Evolutionary conservation across 192 early-diverging fungal genomes (phyloP), one percentile per base, ranked within the genome.

Genomic region (Mycoemilia scoparia): DNA sequence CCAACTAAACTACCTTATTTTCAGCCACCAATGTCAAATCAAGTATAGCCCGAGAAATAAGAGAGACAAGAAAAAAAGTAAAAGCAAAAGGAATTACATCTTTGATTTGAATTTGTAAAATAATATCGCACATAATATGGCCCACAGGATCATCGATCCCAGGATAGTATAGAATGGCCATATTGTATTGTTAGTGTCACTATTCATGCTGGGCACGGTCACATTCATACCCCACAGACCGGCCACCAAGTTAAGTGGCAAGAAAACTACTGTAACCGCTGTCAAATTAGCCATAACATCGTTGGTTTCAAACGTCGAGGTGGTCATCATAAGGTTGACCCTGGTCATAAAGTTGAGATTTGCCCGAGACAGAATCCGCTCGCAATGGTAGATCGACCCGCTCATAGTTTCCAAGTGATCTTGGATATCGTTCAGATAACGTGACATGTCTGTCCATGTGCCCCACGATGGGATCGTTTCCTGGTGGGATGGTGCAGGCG

Each of bases 281-380:
- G 56, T 52, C 49, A 52, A 49, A 31, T 59, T 49, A 25, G 56
- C 52, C 2, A 50, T 50, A 29, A 59, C 45, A 41, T 52, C 41
- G 32, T 59, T 59, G 21, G 56, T 59, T 3, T 49, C 52, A 23
- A 52, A 52, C 6, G 62, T 70, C 18, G 71, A 66, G 39, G 74
- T 61, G 4, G 76, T 78, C 49, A 87, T 66, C 45, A 86, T 83
- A 13, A 89, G 71, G 16, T 69, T 72, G 34, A 89, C 81, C 37
- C 83, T 79, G 10, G 84, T 84, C 16, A 90, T 57, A 44, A 86
- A 90, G 51, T 90, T 90, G 14, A 68, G 66, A 48, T 90, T 82
- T 0, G 77, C 64, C 14, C 83, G 46, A 4, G 74, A 64, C 22
- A 90, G 58, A 21, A 79, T 84, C 23, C 71, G 66, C 43, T 90